Base-by-base conservation (phyloP, 1,284 basidiomycete species). In the Moniliella sp. region DNA sequence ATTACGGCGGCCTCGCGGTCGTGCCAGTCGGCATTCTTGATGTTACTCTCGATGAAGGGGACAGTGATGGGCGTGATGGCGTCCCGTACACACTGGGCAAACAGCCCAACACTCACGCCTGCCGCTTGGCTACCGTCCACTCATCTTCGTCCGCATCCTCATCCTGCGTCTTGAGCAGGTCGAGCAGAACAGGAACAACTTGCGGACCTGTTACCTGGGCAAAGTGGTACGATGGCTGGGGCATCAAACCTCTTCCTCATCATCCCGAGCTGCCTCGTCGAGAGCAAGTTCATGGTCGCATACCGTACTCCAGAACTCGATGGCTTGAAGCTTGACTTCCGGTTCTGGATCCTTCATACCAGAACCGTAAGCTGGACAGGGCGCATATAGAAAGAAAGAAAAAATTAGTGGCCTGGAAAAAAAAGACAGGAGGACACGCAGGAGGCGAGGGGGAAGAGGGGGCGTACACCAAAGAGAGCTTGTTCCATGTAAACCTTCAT, bases 401-500 rank as follows among this genome's bases (percentile, higher is more conserved):
- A n/a, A n/a, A n/a, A n/a, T n/a, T n/a, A n/a, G n/a, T n/a, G n/a
- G n/a, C 23, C 5, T 14, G 25, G 16, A 25, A 19, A 26, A 23
- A 1, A 12, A 13, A 10, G 27, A 16, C 21, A 18, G 23, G 18
- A 15, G 19, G 14, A 21, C 17, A 9, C 8, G 9, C 14, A 2
- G 18, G 13, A 10, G 15, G 19, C 15, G 14, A 11, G 4, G 28
- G 18, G 13, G 5, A 11, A 18, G 15, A 15, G 11, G 18, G 7
- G 18, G 32, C 78, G 42, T 64, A 88, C 82, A 19, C 88, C 88
- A 55, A 97, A 97, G 28, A 99, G 66, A 0, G 91, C 88, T 54
- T 88, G 79, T 62, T 99, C 91, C 88, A 99, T 94, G 68, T 99
- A 99, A 63, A 88, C 77, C 25, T 74, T 73, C 88, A 99, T 99